Evolutionary conservation across 306 rosid species (phyloP), one percentile per base, ranked within the genome.

Genomic region (Hippophae gyantsensis): DNA sequence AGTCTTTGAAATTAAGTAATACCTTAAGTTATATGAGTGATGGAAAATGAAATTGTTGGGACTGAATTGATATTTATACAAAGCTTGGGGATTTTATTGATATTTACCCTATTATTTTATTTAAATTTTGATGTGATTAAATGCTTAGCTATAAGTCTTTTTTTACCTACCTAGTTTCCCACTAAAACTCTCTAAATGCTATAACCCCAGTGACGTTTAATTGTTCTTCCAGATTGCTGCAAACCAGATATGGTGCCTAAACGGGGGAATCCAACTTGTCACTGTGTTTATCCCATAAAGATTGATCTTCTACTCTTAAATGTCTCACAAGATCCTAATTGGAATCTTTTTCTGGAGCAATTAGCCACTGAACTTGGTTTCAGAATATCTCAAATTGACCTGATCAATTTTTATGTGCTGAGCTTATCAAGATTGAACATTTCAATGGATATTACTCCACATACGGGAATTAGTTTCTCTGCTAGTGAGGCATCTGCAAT

Each of bases 241-340:
- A 73, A 73, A 65, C 78, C 73, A 58, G 83, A 76, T 77, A 88
- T 71, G 95, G 93, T 88, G 64, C 65, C 77, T 75, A 83, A 73
- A 62, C 82, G 84, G 56, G 96, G 78, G 58, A 84, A 81, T 74
- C 76, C 32, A 53, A 65, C 62, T 53, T 92, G 96, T 70, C 82
- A 80, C 54, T 92, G 99, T 59, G 96, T 81, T 48, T 92, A 88
- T 86, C 99, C 99, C 48, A 72, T 88, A 74, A 88, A 84, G 79
- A 78, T 92, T 67, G 99, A 92, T 69, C 85, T 92, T 63, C 93
- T 88, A 41, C 95, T 92, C 54, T 67, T 88, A 72, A 92, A 92
- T 66, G 84, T 88, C 69, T 83, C 99, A 18, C 83, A 73, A 73
- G 88, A 75, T 67, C 78, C 82, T 54, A 76, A 82, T 57, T 72